Percentiles rank a stretch among this genome's conserved stretches.
Evolutionary conservation across 768 basidiomycete genomes (phyloP).

Genomic region (Leccinum variicolor): DNA sequence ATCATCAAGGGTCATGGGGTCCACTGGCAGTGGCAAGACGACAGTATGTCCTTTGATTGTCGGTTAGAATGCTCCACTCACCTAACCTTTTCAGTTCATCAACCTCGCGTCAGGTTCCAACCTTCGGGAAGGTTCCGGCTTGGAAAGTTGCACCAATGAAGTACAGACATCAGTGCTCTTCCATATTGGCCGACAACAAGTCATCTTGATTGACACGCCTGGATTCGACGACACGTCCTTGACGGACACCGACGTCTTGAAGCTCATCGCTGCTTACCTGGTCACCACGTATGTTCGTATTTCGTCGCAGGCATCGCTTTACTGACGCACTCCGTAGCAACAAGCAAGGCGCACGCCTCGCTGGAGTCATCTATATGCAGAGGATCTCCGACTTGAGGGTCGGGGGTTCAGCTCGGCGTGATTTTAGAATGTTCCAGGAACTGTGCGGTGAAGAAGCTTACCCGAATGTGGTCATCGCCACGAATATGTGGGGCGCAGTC

Average conservation of each 20-base stretch:
- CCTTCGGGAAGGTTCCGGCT: slow-evolving; percentile 30
- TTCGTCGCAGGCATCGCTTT: neutral
- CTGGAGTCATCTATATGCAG: slow-evolving; percentile 53
- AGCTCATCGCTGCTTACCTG: slow-evolving; percentile 44
- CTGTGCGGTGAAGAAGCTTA: slow-evolving; percentile 53
- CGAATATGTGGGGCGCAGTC: slow-evolving; percentile 51
- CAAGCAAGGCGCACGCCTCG: slow-evolving; percentile 36
- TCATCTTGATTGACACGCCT: slow-evolving; percentile 57
- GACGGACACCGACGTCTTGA: slow-evolving; percentile 49
- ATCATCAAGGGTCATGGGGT: slow-evolving; percentile 32
- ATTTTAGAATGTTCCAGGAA: slow-evolving; percentile 49
- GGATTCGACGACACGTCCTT: slow-evolving; percentile 56
- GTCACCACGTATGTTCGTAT: slow-evolving; percentile 27
- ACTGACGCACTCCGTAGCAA: slow-evolving; percentile 26
- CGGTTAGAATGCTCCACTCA: slow-evolving; percentile 1
- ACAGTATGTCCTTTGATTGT: slow-evolving; percentile 22
- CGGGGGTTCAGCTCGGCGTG: slow-evolving; percentile 45
- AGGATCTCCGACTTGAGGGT: slow-evolving; percentile 49
- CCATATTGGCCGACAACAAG: slow-evolving; percentile 29
- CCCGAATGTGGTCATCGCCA: slow-evolving; percentile 47
- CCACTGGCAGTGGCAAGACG: slow-evolving; percentile 35
- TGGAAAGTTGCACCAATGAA: slow-evolving; percentile 36
- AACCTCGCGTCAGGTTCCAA: slow-evolving; percentile 33
- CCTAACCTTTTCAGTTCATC: slow-evolving; percentile 31
- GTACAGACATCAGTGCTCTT: slow-evolving; percentile 30